Conservation (phyloP, 306 rosid genomes). For the Herpetospermum pedunculosum region DNA sequence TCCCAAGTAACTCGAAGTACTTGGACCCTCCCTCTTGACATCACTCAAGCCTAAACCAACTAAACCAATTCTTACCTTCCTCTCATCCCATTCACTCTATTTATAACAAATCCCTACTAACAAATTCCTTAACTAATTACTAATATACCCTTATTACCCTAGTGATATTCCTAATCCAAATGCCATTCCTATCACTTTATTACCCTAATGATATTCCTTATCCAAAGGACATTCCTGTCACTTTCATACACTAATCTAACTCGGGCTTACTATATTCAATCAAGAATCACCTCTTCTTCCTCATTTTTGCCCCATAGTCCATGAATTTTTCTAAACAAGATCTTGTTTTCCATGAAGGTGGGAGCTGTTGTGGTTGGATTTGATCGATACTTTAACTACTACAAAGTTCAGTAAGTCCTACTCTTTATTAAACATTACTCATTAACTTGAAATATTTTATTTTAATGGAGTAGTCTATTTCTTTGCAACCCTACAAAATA, state of each 20-base stretch:
- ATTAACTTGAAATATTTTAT: neutral
- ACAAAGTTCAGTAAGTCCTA: slow-evolving; percentile 81
- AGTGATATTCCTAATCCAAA: neutral
- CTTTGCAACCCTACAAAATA: neutral
- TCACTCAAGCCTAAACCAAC: neutral
- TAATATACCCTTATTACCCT: neutral
- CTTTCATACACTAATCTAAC: neutral
- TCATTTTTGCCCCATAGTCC: neutral
- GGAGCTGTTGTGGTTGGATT: slow-evolving; percentile 99
- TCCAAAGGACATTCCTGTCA: neutral
- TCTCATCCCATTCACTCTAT: neutral
- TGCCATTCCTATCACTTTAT: neutral
- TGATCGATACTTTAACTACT: slow-evolving; percentile 96
- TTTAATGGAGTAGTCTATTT: neutral
- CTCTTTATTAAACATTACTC: neutral
- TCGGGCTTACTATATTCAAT: neutral
- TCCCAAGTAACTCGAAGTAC: neutral
- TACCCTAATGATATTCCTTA: neutral
- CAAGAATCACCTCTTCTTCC: neutral
- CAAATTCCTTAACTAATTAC: neutral
- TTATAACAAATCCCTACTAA: neutral
- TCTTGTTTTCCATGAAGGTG: slow-evolving; percentile 30
- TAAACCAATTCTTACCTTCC: neutral
- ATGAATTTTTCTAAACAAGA: neutral
- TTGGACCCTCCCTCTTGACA: neutral